Percentiles rank a stretch among this genome's conserved stretches.
phyloP scores from a whole-genome alignment of 2,329 filamentous ascomycete species.

The Fusarium tjaetaba region DNA sequence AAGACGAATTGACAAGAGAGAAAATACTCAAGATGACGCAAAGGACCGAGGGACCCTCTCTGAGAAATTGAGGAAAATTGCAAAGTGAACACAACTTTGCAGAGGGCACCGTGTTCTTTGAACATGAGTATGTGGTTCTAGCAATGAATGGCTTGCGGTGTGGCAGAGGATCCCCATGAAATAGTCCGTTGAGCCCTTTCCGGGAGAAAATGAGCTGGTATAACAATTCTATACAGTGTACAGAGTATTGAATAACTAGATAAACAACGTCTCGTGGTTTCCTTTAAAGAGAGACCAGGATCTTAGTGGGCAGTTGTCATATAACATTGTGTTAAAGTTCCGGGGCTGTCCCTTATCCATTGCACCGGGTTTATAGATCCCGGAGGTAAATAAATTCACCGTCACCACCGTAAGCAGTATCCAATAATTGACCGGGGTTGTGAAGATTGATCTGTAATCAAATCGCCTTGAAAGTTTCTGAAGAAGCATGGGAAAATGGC shows the following conservation, averaged over 20 bases:
- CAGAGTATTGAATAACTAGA: background rate
- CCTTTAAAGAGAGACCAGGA: background rate
- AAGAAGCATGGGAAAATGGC: slow-evolving; percentile 11
- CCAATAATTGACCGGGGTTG: slow-evolving; percentile 10
- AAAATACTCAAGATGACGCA: slow-evolving; percentile 31
- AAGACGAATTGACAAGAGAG: background rate
- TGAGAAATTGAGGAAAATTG: background rate
- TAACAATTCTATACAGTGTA: background rate
- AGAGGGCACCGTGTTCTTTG: background rate
- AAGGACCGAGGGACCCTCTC: slow-evolving; percentile 8
- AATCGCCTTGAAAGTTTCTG: slow-evolving; percentile 21
- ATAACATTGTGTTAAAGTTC: slow-evolving; percentile 23
- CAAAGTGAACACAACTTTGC: background rate
- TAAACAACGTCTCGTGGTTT: slow-evolving; percentile 5
- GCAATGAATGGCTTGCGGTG: slow-evolving; percentile 16
- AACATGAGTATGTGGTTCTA: slow-evolving; percentile 11
- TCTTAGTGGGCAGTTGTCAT: slow-evolving; percentile 3
- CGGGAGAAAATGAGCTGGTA: slow-evolving; percentile 16
- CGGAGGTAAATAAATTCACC: slow-evolving; percentile 23
- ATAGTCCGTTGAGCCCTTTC: background rate
- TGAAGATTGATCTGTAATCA: slow-evolving; percentile 29
- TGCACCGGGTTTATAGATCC: slow-evolving; percentile 2
- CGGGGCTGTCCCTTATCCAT: slow-evolving; percentile 26
- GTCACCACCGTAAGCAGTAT: slow-evolving; percentile 28
- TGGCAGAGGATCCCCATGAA: slow-evolving; percentile 10